Evolutionary conservation across 768 basidiomycete species (phyloP).

Genomic region (Scleroderma bovista): DNA sequence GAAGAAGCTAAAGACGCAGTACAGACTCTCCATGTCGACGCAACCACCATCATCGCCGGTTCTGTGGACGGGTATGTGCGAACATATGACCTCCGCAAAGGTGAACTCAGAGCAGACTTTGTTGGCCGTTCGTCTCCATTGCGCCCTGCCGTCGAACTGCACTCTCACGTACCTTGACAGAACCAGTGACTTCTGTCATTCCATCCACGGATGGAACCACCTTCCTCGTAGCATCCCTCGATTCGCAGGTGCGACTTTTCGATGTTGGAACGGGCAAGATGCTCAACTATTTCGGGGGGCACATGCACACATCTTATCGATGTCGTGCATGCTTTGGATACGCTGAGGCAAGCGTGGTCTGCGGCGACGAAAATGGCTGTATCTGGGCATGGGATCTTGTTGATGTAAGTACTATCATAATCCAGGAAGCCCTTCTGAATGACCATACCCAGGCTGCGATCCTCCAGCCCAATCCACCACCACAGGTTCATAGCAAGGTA

Average conservation of each 20-base stretch:
- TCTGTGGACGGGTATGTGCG: constrained; percentile 91
- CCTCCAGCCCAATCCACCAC: constrained; percentile 67
- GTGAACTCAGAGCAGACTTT: constrained; percentile 83
- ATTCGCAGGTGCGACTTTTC: constrained; percentile 81
- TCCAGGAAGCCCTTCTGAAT: background rate
- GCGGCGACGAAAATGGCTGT: constrained; percentile 85
- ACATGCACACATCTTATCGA: constrained; percentile 69
- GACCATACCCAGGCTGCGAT: constrained; percentile 52
- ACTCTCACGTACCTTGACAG: constrained; percentile 32
- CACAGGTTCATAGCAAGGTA: constrained; percentile 73
- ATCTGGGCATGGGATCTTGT: constrained; percentile 94
- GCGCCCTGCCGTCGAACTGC: background rate
- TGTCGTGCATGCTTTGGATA: constrained; percentile 79
- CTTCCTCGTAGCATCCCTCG: constrained; percentile 76
- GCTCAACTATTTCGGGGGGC: constrained; percentile 81
- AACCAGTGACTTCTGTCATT: constrained; percentile 80
- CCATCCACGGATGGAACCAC: constrained; percentile 78
- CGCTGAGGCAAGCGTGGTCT: constrained; percentile 74
- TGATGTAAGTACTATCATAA: constrained; percentile 49
- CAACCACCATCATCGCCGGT: constrained; percentile 67
- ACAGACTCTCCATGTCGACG: constrained; percentile 66
- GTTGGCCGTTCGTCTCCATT: constrained; percentile 67
- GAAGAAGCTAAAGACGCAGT: constrained; percentile 88
- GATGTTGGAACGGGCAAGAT: constrained; percentile 77
- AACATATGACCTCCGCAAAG: constrained; percentile 93